Percentiles rank a stretch among this genome's conserved stretches.
Conservation (phyloP, 2,329 filamentous ascomycete species). For the Amauroascus verrucosus region DNA sequence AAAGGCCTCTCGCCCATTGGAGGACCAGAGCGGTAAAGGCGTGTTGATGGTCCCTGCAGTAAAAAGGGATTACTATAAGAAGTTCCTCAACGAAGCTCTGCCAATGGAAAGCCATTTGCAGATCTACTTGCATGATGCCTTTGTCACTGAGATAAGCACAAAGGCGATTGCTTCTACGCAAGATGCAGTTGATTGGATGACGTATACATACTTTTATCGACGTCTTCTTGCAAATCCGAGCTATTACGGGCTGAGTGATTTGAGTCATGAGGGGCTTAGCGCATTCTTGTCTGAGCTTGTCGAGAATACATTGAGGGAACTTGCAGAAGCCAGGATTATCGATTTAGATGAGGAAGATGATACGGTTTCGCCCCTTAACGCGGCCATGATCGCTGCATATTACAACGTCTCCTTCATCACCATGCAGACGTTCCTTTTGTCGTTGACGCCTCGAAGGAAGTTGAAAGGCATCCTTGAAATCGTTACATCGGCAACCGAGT, state of each 20-base stretch:
- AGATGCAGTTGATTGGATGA: constrained; percentile 96
- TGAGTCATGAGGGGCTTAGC: constrained; percentile 86
- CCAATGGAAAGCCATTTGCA: constrained; percentile 92
- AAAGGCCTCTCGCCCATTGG: constrained; percentile 68
- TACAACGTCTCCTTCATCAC: constrained; percentile 99
- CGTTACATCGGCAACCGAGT: constrained; percentile 91
- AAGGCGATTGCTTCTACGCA: constrained; percentile 92
- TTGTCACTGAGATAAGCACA: constrained; percentile 93
- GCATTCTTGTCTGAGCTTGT: constrained; percentile 89
- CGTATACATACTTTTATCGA: constrained; percentile 96
- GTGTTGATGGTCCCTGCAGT: constrained; percentile 94
- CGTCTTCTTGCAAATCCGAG: constrained; percentile 89
- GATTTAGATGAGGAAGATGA: constrained; percentile 93
- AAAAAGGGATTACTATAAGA: constrained; percentile 96
- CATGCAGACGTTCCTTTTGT: constrained; percentile 96
- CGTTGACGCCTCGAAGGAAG: constrained; percentile 77
- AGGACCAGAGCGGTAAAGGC: constrained; percentile 72
- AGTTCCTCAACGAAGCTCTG: constrained; percentile 91
- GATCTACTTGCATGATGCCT: constrained; percentile 85
- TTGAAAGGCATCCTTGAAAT: constrained; percentile 96
- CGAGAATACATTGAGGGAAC: constrained; percentile 80
- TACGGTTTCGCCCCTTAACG: constrained; percentile 76
- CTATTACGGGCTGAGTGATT: constrained; percentile 83
- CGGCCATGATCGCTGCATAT: constrained; percentile 96
- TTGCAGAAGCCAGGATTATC: constrained; percentile 88